phyloP scores from a whole-genome alignment of 1,284 basidiomycete species.

The Porodaedalea pini region DNA sequence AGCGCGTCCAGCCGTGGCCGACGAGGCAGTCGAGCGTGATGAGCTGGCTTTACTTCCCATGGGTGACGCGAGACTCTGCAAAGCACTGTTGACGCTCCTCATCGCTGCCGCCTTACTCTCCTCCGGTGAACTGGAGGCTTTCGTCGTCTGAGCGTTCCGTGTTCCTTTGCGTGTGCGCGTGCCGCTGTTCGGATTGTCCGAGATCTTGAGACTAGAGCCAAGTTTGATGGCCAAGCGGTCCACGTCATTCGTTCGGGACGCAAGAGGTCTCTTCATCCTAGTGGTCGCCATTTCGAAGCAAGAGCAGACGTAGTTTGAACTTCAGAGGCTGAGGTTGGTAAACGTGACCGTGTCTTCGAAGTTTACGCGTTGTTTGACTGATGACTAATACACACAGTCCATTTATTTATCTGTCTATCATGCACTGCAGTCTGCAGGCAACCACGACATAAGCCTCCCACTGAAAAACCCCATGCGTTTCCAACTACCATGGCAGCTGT shows the following conservation, averaged over 20 bases:
- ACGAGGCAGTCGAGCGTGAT: conserved; percentile 32
- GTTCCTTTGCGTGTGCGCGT: not conserved
- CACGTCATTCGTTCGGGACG: conserved; percentile 11
- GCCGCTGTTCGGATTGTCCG: conserved; percentile 10
- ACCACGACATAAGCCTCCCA: not conserved
- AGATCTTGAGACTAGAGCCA: conserved; percentile 20
- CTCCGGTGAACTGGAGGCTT: conserved; percentile 16
- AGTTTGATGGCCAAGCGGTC: conserved; percentile 22
- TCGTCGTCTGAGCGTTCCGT: not conserved
- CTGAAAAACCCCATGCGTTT: too few species aligned
- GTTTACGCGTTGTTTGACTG: not conserved
- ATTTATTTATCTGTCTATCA: not conserved
- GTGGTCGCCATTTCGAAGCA: conserved; percentile 12
- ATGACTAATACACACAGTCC: not conserved
- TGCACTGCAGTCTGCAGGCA: not conserved
- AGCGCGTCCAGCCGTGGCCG: conserved; percentile 28
- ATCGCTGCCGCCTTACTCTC: conserved; percentile 40
- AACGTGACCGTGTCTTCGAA: not conserved
- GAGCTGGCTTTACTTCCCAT: conserved; percentile 30
- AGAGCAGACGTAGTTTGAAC: not conserved
- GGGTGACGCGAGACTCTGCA: conserved; percentile 48
- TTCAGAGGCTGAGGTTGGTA: not conserved
- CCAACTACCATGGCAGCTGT: conserved; percentile 16
- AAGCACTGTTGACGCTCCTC: conserved; percentile 57
- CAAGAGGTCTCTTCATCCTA: conserved; percentile 7